phyloP scores from a whole-genome alignment of 768 basidiomycete genomes.

The Russula lepida region DNA sequence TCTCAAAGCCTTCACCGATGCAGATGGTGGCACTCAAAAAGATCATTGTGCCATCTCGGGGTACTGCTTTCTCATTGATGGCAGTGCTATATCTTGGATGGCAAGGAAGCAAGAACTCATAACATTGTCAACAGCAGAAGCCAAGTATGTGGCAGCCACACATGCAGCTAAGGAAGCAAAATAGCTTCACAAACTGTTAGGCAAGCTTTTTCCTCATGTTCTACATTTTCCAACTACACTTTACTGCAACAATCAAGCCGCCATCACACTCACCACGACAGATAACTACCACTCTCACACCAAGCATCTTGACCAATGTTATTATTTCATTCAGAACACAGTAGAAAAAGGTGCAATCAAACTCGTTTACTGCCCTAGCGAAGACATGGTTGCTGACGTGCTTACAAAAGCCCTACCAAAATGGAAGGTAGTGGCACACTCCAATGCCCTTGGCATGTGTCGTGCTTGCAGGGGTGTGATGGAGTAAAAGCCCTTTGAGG shows the following conservation, averaged over 20 bases:
- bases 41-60: slow-evolving; percentile 27
- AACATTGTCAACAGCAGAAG: not conserved
- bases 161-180: not conserved
- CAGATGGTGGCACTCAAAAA: slow-evolving; percentile 24
- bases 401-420: too few relatives aligned
- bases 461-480: too few relatives aligned
- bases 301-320: slow-evolving; percentile 1
- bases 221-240: too few relatives aligned
- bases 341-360: not conserved
- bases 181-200: not conserved
- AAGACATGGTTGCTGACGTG: not conserved
- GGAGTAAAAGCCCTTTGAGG: too few relatives aligned
- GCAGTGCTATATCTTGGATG: slow-evolving; percentile 29
- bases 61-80: slow-evolving; percentile 28
- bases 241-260: too few relatives aligned
- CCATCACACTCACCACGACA: not conserved
- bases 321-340: not conserved
- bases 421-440: too few relatives aligned
- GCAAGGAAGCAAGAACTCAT: slow-evolving; percentile 7
- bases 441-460: too few relatives aligned
- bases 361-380: not conserved
- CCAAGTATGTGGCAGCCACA: not conserved
- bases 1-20: not conserved
- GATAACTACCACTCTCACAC: too few relatives aligned
- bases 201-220: too few relatives aligned